Conservation (phyloP, 331 rosid genomes). For the Spiraea crenata region DNA sequence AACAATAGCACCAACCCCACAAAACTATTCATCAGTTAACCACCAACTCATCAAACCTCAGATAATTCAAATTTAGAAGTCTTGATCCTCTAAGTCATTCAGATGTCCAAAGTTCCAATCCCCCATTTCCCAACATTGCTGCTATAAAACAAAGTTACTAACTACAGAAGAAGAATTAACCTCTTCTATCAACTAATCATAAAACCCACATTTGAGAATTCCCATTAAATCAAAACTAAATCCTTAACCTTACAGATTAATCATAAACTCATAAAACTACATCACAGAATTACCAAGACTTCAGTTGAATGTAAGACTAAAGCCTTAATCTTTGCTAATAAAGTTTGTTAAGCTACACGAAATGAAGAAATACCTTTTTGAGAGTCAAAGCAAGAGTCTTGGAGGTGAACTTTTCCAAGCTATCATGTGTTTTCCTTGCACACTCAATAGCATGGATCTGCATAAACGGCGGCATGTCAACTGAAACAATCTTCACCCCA, state of each 20-base stretch:
- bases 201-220: too few species aligned
- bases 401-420: conserved; percentile 85
- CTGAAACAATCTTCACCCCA: conserved; percentile 75
- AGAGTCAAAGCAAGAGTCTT: conserved; percentile 79
- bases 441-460: conserved; percentile 89
- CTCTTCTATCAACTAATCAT: too few species aligned
- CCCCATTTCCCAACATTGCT: too few species aligned
- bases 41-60: conserved; percentile 13
- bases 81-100: too few species aligned
- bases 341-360: not conserved
- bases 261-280: conserved; percentile 19
- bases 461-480: conserved; percentile 97
- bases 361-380: conserved; percentile 59
- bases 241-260: conserved; percentile 9
- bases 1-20: conserved; percentile 34
- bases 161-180: too few species aligned
- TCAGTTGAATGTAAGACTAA: not conserved
- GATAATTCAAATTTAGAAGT: too few species aligned
- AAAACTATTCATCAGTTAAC: conserved; percentile 39
- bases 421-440: conserved; percentile 72
- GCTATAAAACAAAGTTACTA: too few species aligned
- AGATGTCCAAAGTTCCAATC: too few species aligned
- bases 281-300: not conserved
- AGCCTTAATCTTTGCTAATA: not conserved
- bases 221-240: too few species aligned